These are phyloP conservation scores for Lagenaria siceraria DNA, from an alignment of 306 rosid species.

Conservation along the genomic window DNA sequence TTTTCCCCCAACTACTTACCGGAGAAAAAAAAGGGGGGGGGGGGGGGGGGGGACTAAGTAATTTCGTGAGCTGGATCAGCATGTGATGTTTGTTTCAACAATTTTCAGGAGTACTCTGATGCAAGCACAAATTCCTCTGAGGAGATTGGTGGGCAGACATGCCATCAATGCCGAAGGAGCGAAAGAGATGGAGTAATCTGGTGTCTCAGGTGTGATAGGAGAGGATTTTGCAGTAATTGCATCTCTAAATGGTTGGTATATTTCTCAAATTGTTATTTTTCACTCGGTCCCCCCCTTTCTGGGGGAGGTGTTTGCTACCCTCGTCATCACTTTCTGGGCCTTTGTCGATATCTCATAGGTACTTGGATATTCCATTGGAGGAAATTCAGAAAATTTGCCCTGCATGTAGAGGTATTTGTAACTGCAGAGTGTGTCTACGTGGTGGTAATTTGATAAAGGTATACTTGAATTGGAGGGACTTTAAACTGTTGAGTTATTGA, in stretches of 20 bases:
- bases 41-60: no score
- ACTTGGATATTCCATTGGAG: slow-evolving; percentile 49
- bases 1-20: not conserved
- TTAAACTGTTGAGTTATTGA: not conserved
- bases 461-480: not conserved
- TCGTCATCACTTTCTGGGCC: slow-evolving; percentile 6
- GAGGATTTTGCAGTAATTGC: slow-evolving; percentile 83
- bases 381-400: slow-evolving; percentile 77
- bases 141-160: slow-evolving; percentile 63
- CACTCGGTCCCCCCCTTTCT: not conserved
- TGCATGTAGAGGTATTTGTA: slow-evolving; percentile 84
- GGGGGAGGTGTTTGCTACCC: not conserved
- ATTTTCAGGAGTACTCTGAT: slow-evolving; percentile 58
- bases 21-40: no score
- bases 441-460: slow-evolving; percentile 85
- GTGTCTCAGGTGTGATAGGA: slow-evolving; percentile 73
- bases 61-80: no score
- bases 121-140: slow-evolving; percentile 50
- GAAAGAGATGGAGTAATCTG: slow-evolving; percentile 52
- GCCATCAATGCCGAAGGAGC: slow-evolving; percentile 81
- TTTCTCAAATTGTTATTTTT: not conserved
- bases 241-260: slow-evolving; percentile 54
- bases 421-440: slow-evolving; percentile 73
- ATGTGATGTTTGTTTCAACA: not conserved
- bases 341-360: slow-evolving; percentile 37